Percentiles rank a stretch among this genome's conserved stretches.
Conservation (phyloP, 2,329 filamentous ascomycete genomes). For the Nemania bipapillata region DNA sequence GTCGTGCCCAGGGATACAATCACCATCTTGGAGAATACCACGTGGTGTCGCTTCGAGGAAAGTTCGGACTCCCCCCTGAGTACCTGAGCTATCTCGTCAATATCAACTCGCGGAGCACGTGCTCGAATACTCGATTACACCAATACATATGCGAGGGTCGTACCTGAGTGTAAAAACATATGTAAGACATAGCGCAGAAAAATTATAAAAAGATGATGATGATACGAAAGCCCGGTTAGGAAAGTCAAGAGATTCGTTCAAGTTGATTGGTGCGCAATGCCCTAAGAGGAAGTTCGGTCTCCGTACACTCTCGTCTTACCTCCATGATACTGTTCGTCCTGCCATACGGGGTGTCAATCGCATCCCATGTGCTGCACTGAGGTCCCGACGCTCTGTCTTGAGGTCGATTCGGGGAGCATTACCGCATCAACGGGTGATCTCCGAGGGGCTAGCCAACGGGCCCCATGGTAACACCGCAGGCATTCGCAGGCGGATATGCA, state of each 20-base stretch:
- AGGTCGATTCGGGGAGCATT: slow-evolving; percentile 8
- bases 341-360: background rate
- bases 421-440: slow-evolving; percentile 18
- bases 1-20: slow-evolving; percentile 17
- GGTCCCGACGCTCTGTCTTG: slow-evolving; percentile 11
- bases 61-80: background rate
- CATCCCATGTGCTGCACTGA: background rate
- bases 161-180: no score
- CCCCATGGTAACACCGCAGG: slow-evolving; percentile 11
- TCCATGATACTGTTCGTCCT: background rate
- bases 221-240: background rate
- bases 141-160: background rate
- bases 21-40: slow-evolving; percentile 17
- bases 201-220: background rate
- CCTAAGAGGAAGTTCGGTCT: slow-evolving; percentile 5
- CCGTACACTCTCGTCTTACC: background rate
- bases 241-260: background rate
- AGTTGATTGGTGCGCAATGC: background rate
- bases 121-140: background rate
- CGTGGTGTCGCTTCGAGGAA: slow-evolving; percentile 2
- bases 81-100: background rate
- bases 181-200: background rate
- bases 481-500: slow-evolving; percentile 25
- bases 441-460: slow-evolving; percentile 9
- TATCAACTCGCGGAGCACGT: slow-evolving; percentile 11